phyloP scores from a whole-genome alignment of 371 early-diverging fungal genomes.

The Mortierella sp. region DNA sequence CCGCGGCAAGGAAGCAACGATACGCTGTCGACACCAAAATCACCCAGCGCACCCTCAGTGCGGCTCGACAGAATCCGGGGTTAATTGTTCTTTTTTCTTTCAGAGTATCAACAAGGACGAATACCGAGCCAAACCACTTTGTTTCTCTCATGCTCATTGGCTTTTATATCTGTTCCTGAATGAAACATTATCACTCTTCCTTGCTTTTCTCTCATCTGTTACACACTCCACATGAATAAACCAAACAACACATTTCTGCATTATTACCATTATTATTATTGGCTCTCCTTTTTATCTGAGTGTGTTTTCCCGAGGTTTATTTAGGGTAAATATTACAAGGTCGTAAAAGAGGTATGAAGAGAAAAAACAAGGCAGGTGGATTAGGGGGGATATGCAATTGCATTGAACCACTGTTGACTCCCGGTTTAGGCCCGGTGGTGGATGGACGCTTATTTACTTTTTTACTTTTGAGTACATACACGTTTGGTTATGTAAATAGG shows the following conservation, averaged over 20 bases:
- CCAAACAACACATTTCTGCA: background rate
- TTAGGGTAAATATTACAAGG: background rate
- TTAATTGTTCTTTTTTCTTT: background rate
- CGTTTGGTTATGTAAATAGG: too few species aligned
- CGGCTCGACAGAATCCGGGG: slow-evolving; percentile 51
- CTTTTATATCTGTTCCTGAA: background rate
- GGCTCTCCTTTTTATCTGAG: background rate
- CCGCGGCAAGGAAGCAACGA: slow-evolving; percentile 54
- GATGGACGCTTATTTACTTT: too few species aligned
- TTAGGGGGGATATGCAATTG: background rate
- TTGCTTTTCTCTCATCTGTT: too few species aligned
- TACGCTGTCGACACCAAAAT: slow-evolving; percentile 34
- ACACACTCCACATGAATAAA: background rate
- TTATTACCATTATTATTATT: background rate
- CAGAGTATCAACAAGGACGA: background rate
- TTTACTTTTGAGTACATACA: too few species aligned
- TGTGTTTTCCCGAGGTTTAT: background rate
- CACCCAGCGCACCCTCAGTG: slow-evolving; percentile 36
- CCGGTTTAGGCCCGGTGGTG: background rate
- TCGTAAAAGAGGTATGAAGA: too few species aligned
- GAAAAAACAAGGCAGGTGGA: background rate
- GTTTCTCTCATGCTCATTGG: too few species aligned
- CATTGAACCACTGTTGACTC: background rate
- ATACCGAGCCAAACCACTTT: background rate
- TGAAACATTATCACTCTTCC: background rate